A percentile compares a stretch with the other conserved stretches of the same genome.
Evolutionary conservation across 2,329 filamentous ascomycete species (phyloP).

Genomic region (Bipolaris oryzae): DNA sequence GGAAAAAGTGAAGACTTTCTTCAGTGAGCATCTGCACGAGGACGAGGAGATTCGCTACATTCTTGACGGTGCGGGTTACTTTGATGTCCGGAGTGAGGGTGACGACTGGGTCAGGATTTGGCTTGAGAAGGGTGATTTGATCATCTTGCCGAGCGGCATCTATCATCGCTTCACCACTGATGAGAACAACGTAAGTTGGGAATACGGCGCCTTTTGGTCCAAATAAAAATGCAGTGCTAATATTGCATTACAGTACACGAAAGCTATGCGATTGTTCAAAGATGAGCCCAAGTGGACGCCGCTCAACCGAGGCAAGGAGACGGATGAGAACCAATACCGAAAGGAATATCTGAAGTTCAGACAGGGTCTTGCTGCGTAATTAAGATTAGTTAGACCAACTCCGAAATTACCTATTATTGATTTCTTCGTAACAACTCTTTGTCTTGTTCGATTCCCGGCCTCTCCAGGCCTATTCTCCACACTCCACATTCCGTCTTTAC

Average conservation of each 20-base stretch:
- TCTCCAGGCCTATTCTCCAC: neutral
- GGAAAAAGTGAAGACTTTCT: conserved; percentile 91
- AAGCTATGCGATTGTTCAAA: conserved; percentile 96
- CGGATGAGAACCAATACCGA: conserved; percentile 79
- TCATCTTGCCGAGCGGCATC: conserved; percentile 92
- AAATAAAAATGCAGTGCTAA: conserved; percentile 18
- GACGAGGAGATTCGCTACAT: conserved; percentile 99
- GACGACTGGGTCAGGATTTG: conserved; percentile 90
- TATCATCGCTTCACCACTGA: conserved; percentile 98
- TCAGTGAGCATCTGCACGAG: conserved; percentile 94
- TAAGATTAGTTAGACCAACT: neutral
- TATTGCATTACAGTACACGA: conserved; percentile 71
- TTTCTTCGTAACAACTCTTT: neutral
- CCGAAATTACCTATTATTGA: neutral
- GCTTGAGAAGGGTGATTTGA: conserved; percentile 84
- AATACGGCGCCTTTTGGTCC: neutral
- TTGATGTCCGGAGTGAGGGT: conserved; percentile 82
- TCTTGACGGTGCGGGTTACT: conserved; percentile 84
- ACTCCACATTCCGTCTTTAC: neutral
- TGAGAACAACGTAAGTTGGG: conserved; percentile 76
- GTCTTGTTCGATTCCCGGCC: neutral
- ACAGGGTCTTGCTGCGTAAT: conserved; percentile 23
- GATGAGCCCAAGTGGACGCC: conserved; percentile 99
- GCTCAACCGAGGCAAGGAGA: conserved; percentile 76
- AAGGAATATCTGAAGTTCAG: conserved; percentile 70